phyloP scores from a whole-genome alignment of 441 rosid genomes.

The Geranium incanum region DNA sequence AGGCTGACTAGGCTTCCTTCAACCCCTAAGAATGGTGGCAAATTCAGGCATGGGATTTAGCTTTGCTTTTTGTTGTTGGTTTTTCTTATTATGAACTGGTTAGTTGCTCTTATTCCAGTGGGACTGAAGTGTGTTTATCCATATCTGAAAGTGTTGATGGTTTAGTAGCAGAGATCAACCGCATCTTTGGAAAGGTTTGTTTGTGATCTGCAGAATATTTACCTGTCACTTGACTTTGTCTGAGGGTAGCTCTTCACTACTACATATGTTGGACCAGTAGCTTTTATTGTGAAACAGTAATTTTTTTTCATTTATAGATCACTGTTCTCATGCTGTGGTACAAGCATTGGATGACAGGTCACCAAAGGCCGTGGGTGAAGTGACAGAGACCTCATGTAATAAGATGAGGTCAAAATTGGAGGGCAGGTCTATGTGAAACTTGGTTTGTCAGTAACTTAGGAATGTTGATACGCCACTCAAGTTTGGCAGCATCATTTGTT shows the following conservation, averaged over 20 bases:
- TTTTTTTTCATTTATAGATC: not conserved
- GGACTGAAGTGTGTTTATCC: conserved; percentile 58
- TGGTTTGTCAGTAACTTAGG: not conserved
- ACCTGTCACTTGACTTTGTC: not conserved
- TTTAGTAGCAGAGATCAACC: conserved; percentile 33
- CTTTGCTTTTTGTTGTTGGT: not conserved
- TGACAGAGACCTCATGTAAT: too few relatives aligned
- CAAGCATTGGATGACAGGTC: conserved; percentile 2
- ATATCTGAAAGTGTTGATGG: conserved; percentile 40
- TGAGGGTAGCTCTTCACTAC: not conserved
- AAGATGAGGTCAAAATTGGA: not conserved
- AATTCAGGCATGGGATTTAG: conserved; percentile 49
- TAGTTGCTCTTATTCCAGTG: conserved; percentile 37
- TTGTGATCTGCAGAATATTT: conserved; percentile 13
- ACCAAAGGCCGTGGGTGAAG: too few relatives aligned
- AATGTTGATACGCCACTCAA: conserved; percentile 1
- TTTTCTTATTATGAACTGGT: conserved; percentile 7
- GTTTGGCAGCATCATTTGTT: not conserved
- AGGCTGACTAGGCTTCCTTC: conserved; percentile 57
- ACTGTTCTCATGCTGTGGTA: not conserved
- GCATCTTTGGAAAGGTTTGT: conserved; percentile 60
- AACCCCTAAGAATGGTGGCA: conserved; percentile 54
- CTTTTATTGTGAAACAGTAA: not conserved
- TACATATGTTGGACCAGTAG: not conserved
- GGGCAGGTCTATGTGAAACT: not conserved